Base-by-base conservation (phyloP, 495 filamentous ascomycete genomes). In the Penicillium simplicissimum region DNA sequence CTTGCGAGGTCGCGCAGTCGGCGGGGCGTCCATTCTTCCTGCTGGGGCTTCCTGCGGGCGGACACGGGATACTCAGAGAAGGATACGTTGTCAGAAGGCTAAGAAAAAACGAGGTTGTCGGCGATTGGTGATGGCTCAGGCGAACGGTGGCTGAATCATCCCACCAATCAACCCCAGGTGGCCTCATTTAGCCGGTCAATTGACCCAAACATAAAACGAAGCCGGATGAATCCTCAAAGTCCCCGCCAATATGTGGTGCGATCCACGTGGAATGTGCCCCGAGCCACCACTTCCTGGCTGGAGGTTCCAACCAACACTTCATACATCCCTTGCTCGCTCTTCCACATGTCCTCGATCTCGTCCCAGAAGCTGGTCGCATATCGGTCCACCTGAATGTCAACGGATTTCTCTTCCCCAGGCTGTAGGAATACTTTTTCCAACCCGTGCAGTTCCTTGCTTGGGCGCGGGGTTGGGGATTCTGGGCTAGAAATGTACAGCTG, bases 321-420 rank as follows among this genome's bases (percentile, higher is more conserved):
- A 68, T 90, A 94, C n/a, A 61, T 67, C 0, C 90, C 90, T 66
- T 87, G 79, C 67, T 93, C 89, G 9, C 84, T 86, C 40, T 89
- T 84, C 90, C 90, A 94, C 45, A 75, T 82, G 14, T 74, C 72
- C 36, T 85, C 68, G 5, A 81, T 79, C 57, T 88, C 86, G 52
- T 93, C 89, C 73, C 86, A 93, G 75, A 89, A 92, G 35, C 90
- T 88, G 6, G 87, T 85, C 53, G 84, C 84, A 60, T 88, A 84
- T 69, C 83, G 83, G 65, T 91, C 85, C 1, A 94, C 48, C 23
- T 63, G 64, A 2, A 94, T 79, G 7, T 70, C 70, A 28, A 91
- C 78, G 23, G 85, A 76, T 67, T 81, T 84, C 6, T 85, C 85
- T 76, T 91, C 83, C 5, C 85, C 84, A 0, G 84, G 76, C 57